Conservation (phyloP, 768 basidiomycete genomes). For the Coprinellus micaceus region DNA sequence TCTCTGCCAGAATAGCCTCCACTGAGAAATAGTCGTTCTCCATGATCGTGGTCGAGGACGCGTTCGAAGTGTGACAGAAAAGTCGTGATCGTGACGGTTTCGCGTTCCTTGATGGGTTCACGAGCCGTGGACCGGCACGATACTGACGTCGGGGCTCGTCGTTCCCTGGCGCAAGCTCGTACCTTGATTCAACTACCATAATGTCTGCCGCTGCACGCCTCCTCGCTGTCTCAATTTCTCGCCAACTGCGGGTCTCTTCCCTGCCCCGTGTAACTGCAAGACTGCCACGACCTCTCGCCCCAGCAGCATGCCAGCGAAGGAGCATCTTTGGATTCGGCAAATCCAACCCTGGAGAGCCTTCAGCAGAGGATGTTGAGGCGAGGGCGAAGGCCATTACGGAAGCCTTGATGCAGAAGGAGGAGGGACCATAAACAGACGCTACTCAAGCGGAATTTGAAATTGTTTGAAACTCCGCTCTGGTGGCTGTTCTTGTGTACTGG, state of each 20-base stretch:
- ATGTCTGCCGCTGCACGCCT: slow-evolving; percentile 1
- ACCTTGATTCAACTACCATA: not conserved
- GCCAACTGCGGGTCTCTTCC: not conserved
- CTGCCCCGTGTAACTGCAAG: not conserved
- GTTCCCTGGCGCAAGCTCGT: not conserved
- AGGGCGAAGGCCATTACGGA: slow-evolving; percentile 3
- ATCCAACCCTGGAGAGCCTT: not conserved
- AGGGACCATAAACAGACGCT: too few species aligned
- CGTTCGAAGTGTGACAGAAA: not conserved
- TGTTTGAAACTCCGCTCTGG: too few species aligned
- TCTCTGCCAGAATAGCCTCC: slow-evolving; percentile 87
- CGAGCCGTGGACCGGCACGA: not conserved
- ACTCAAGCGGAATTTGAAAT: too few species aligned
- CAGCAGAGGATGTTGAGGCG: not conserved
- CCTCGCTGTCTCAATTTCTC: not conserved
- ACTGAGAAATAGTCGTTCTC: slow-evolving; percentile 91
- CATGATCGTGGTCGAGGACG: slow-evolving; percentile 40
- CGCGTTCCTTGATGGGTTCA: not conserved
- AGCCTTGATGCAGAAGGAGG: slow-evolving; percentile 1
- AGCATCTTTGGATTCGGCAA: slow-evolving; percentile 1
- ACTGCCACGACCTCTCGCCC: not conserved
- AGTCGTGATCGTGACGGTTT: slow-evolving; percentile 2
- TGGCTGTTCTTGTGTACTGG: too few species aligned
- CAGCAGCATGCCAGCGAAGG: not conserved
- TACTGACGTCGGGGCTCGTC: not conserved